phyloP scores from a whole-genome alignment of 345 rosid species.

The Luvunga scandens region DNA sequence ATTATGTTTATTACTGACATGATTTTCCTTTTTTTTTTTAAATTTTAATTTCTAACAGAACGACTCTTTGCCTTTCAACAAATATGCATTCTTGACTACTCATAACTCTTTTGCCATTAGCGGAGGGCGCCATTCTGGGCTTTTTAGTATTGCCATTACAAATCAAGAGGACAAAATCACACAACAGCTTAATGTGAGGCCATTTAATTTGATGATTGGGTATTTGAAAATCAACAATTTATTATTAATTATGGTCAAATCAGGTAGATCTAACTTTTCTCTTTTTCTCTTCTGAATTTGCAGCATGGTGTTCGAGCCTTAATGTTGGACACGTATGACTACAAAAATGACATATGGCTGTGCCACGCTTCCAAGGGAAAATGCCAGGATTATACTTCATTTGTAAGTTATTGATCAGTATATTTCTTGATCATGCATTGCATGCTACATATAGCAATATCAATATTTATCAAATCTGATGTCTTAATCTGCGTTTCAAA shows the following conservation, averaged over 20 bases:
- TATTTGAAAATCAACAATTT: not conserved
- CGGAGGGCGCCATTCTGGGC: constrained; percentile 37
- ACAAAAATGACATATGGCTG: constrained; percentile 54
- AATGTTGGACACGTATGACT: constrained; percentile 67
- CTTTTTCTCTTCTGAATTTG: not conserved
- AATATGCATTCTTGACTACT: constrained; percentile 54
- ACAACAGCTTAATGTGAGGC: constrained; percentile 29
- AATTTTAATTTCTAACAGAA: constrained; percentile 23
- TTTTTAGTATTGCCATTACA: constrained; percentile 17
- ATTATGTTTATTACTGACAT: too few species aligned
- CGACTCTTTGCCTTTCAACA: constrained; percentile 58
- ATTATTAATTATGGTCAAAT: not conserved
- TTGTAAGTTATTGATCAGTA: constrained; percentile 32
- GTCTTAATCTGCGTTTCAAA: not conserved
- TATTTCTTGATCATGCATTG: too few species aligned
- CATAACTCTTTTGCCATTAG: constrained; percentile 57
- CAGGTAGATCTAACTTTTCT: not conserved
- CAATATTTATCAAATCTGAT: too few species aligned
- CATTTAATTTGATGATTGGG: not conserved
- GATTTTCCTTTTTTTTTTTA: not conserved
- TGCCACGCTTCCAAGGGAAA: constrained; percentile 51
- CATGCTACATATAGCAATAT: not conserved
- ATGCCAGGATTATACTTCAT: constrained; percentile 53
- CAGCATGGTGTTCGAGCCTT: constrained; percentile 67
- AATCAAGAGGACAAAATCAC: constrained; percentile 38